A percentile compares a stretch with the other conserved stretches of the same genome.
Evolutionary conservation across 2,329 filamentous ascomycete genomes (phyloP).

Genomic region (Tricladium varicosporioides): DNA sequence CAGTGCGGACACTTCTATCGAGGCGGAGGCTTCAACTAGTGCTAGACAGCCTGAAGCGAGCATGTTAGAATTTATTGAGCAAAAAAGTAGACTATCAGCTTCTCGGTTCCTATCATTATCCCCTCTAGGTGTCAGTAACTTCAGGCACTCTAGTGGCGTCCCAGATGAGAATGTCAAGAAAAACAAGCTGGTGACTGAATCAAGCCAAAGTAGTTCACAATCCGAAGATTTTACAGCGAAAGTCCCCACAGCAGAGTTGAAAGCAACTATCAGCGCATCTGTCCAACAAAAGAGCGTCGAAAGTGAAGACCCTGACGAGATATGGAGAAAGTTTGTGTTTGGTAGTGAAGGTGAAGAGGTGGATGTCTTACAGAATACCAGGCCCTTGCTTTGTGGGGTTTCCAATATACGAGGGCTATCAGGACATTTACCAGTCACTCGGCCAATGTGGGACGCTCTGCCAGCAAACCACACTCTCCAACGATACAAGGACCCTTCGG

Average conservation of each 20-base stretch:
- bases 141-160: background rate
- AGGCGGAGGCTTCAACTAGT: too few species aligned
- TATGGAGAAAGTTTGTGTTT: slow-evolving; percentile 33
- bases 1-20: too few species aligned
- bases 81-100: background rate
- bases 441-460: too few species aligned
- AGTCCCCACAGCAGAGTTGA: too few species aligned
- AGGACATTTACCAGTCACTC: background rate
- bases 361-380: background rate
- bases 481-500: too few species aligned
- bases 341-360: slow-evolving; percentile 19
- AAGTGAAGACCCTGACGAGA: slow-evolving; percentile 18
- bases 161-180: background rate
- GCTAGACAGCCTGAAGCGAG: too few species aligned
- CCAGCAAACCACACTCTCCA: too few species aligned
- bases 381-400: too few species aligned
- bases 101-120: background rate
- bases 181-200: background rate
- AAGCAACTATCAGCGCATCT: background rate
- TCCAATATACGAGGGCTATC: background rate
- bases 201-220: too few species aligned
- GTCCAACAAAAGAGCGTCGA: background rate
- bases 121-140: background rate
- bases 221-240: too few species aligned
- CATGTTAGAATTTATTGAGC: too few species aligned